Base-by-base conservation (phyloP, 2,329 filamentous ascomycete species). In the Lachnellula willkommii region DNA sequence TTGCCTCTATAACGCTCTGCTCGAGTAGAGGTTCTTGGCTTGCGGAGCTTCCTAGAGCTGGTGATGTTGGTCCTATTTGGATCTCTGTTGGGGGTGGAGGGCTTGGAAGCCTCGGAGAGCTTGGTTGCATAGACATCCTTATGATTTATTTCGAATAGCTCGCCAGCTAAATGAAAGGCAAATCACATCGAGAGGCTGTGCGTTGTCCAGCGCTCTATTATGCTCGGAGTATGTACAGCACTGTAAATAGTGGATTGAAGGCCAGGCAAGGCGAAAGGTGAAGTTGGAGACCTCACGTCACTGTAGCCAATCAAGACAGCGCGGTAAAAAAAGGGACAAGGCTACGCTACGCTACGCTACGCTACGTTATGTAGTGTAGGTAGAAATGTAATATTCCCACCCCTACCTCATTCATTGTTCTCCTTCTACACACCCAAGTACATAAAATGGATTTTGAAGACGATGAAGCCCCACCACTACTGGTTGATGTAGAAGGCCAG, bases 71-170 rank as follows among this genome's bases (percentile, higher is more conserved):
- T 7, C 84, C 88, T 60, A 95, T 86, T 75, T 97, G 93, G 64
- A 96, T 94, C 74, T 99, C 94, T 59, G 93, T 90, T 56, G 95
- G 87, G 36, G 94, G 94, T 56, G 94, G 94, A 58, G 94, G 94
- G 73, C 91, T 96, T 57, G 94, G 94, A 51, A 99, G 84, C 70
- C 94, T 88, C 61, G 94, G 93, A 48, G 92, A 96, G 73, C 84
- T 93, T 60, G 89, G 87, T 65, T 81, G 74, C 60, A 83, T 72
- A 62, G 81, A 77, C 80, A 84, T 83, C 62, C 63, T 72, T 60
- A 61, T 24, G 24, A 22, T 47, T 42, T 17, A 12, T 47, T 35
- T 43, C 37, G n/a, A 26, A 47, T 26, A 47, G 36, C 39, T 54
- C 47, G 53, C 50, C 43, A 47, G 51, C 56, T 47, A 37, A 20